These are phyloP conservation scores for Eutrema salsugineum DNA, from an alignment of 441 rosid genomes.

Conservation along the genomic window DNA sequence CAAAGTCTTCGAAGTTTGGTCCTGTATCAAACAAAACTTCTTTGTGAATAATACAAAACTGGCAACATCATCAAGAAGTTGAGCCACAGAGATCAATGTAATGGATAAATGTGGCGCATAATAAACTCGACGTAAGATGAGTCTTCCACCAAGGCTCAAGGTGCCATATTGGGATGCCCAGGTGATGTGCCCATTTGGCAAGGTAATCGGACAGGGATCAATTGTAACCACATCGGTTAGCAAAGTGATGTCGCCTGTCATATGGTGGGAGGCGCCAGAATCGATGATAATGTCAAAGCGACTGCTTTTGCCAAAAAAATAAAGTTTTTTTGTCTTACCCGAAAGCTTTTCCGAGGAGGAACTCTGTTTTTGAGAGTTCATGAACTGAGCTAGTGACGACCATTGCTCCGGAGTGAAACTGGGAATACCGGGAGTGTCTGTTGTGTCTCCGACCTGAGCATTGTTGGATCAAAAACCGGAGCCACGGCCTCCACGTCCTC, in stretches of 20 bases:
- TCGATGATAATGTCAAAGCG: background rate
- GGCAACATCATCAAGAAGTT: background rate
- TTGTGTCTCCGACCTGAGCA: too few relatives aligned
- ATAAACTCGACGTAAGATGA: background rate
- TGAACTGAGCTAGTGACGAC: background rate
- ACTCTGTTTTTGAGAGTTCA: background rate
- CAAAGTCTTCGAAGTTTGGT: background rate
- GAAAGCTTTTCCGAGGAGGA: too few relatives aligned
- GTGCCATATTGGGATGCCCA: background rate
- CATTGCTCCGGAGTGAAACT: background rate
- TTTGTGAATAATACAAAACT: background rate
- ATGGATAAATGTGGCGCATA: background rate
- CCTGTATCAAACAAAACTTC: background rate
- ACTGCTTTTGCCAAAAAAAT: background rate
- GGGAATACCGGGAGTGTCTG: background rate
- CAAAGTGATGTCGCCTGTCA: background rate
- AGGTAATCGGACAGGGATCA: background rate
- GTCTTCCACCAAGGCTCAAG: background rate
- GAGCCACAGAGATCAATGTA: background rate
- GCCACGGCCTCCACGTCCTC: too few relatives aligned
- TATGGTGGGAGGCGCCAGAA: background rate
- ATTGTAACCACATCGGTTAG: background rate
- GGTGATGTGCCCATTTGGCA: background rate
- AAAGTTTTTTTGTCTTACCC: background rate
- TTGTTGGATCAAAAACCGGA: too few relatives aligned